Base-by-base conservation (phyloP, 371 early-diverging fungal species). In the Mortierella sp. region DNA sequence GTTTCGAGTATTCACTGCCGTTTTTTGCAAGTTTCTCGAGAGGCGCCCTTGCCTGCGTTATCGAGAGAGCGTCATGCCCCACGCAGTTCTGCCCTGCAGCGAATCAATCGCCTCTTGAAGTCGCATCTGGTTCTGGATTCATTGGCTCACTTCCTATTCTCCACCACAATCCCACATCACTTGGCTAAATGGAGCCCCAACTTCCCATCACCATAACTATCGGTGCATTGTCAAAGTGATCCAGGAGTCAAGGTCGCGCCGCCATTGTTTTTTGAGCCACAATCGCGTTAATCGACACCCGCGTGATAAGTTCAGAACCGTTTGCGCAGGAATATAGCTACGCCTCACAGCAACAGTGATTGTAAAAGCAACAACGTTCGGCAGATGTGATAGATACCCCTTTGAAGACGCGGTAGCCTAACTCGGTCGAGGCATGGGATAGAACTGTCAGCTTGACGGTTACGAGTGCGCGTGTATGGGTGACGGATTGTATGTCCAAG, bases 391-490 rank as follows among this genome's bases (percentile, higher is more conserved):
- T 80, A 10, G n/a, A 68, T 4, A 21, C 70, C 0, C 58, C 47
- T 7, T 9, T 76, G 9, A 75, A 58, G 48, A 57, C 65, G 9
- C 73, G 52, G 13, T 76, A 73, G 74, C 47, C 77, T 0, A 38
- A 26, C 3, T 5, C 19, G 1, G 6, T 10, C 0, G 70, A 50
- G 3, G 47, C 50, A 10, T 76, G 74, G 74, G 73, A 73, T 4
- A 47, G 55, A 26, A 73, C 77, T 3, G 70, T 73, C 28, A 54
- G 16, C 14, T 65, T 73, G 73, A 47, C 50, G 14, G 26, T 77
- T 26, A 70, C 81, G 21, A 45, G 11, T 1, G 16, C 70, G n/a
- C 77, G 73, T 1, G n/a, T 38, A 13, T n/a, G 72, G 31, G 9
- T 48, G 10, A 21, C 57, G 6, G 47, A n/a, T n/a, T n/a, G 26